Evolutionary conservation across 305 asterid species (phyloP).

Genomic region (Fraxinus xanthoxyloides): DNA sequence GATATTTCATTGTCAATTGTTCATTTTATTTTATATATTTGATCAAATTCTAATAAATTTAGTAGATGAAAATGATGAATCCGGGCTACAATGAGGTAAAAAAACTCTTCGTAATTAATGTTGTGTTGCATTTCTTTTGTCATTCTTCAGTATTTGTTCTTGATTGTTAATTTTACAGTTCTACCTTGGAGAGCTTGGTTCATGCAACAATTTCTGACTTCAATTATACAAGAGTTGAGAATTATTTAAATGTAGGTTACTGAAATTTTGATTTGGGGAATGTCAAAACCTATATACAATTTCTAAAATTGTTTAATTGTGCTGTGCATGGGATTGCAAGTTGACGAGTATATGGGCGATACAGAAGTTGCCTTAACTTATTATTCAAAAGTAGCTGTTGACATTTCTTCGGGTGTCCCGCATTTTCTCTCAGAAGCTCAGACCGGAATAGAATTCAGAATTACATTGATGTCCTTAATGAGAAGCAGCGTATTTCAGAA

Average conservation of each 20-base stretch:
- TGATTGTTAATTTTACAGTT: too few species aligned
- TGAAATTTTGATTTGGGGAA: not conserved
- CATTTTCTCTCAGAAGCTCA: conserved; percentile 69
- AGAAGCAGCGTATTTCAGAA: conserved; percentile 60
- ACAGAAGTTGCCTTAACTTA: conserved; percentile 43
- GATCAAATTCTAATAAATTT: not conserved
- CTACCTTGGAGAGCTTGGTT: too few species aligned
- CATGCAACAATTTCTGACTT: not conserved
- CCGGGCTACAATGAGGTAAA: not conserved
- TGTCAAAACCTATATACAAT: not conserved
- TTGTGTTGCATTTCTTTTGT: not conserved
- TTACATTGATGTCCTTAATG: conserved; percentile 59
- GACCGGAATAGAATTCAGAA: conserved; percentile 68
- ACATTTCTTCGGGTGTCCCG: conserved; percentile 68
- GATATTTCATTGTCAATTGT: not conserved
- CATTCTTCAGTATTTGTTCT: too few species aligned
- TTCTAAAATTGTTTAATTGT: not conserved
- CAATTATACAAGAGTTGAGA: not conserved
- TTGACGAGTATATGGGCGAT: conserved; percentile 64
- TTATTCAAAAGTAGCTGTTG: conserved; percentile 76
- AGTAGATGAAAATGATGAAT: not conserved
- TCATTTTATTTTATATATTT: not conserved
- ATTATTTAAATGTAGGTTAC: not conserved
- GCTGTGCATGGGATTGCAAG: not conserved
- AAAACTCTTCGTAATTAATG: too few species aligned